These are phyloP conservation scores for Athelia sp. DNA, from an alignment of 1,284 basidiomycete genomes.

Conservation along the genomic window DNA sequence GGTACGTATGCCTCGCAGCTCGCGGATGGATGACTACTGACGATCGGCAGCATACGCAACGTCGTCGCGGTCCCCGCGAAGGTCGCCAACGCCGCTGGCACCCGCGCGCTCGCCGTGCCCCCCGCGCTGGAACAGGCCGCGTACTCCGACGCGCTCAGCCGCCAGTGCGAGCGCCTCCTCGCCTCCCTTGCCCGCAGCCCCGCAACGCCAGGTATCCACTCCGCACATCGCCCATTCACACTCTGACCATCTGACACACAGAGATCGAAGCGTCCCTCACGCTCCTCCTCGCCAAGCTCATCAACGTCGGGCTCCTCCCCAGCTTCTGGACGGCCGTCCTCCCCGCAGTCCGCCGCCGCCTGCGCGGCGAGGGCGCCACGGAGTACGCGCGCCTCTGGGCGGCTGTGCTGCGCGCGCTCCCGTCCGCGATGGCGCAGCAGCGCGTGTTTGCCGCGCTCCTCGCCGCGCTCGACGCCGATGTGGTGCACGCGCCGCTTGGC, in stretches of 20 bases:
- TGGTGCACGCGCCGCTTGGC: constrained; percentile 21
- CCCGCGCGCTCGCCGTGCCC: constrained; percentile 33
- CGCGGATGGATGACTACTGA: too few relatives aligned
- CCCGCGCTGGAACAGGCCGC: constrained; percentile 41
- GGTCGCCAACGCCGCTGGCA: constrained; percentile 58
- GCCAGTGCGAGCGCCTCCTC: constrained; percentile 50
- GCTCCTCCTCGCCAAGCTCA: constrained; percentile 61
- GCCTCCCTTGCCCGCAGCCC: constrained; percentile 19
- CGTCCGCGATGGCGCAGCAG: constrained; percentile 50
- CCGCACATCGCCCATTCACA: not conserved
- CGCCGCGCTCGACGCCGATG: constrained; percentile 32
- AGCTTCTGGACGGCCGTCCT: constrained; percentile 59
- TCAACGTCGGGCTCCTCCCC: constrained; percentile 62
- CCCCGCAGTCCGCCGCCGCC: constrained; percentile 40
- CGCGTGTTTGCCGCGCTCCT: constrained; percentile 57
- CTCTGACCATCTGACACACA: constrained; percentile 7
- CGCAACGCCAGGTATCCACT: constrained; percentile 24
- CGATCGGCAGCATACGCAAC: constrained; percentile 57
- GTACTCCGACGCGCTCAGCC: constrained; percentile 50
- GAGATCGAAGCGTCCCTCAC: constrained; percentile 29
- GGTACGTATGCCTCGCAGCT: too few relatives aligned
- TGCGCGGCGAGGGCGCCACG: constrained; percentile 19
- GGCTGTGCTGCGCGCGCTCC: constrained; percentile 38
- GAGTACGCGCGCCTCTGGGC: constrained; percentile 50
- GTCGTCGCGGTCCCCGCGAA: constrained; percentile 57